phyloP scores from a whole-genome alignment of 1,284 basidiomycete species.

The Flammula alnicola region DNA sequence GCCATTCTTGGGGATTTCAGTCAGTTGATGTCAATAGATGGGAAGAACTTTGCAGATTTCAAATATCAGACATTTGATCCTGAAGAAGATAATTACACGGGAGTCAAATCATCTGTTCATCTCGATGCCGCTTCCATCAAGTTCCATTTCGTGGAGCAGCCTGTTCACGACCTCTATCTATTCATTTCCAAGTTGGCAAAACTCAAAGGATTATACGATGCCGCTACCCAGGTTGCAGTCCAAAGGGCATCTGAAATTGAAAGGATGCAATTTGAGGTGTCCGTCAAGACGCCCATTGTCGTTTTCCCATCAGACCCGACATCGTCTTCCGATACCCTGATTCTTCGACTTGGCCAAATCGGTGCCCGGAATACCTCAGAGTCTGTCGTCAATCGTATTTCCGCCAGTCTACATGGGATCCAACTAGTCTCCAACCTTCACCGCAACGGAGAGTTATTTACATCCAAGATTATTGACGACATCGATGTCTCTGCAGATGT shows the following conservation, averaged over 20 bases:
- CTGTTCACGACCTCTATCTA: constrained; percentile 83
- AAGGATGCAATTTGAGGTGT: constrained; percentile 90
- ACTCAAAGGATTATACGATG: constrained; percentile 93
- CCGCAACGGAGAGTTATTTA: constrained; percentile 50
- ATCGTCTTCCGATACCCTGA: constrained; percentile 70
- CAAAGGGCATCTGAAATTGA: constrained; percentile 90
- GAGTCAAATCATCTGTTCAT: constrained; percentile 87
- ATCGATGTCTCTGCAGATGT: constrained; percentile 82
- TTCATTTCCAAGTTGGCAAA: constrained; percentile 90
- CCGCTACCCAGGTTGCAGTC: constrained; percentile 92
- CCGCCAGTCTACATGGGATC: constrained; percentile 86
- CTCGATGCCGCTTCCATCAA: constrained; percentile 92
- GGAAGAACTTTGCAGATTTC: constrained; percentile 95
- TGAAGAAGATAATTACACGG: constrained; percentile 67
- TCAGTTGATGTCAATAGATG: constrained; percentile 92
- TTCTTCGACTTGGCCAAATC: constrained; percentile 90
- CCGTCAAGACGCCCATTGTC: constrained; percentile 92
- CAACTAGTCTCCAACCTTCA: constrained; percentile 79
- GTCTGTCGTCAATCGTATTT: constrained; percentile 63
- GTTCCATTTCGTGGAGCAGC: constrained; percentile 88
- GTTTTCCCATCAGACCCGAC: constrained; percentile 82
- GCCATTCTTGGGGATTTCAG: constrained; percentile 76
- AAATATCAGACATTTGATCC: constrained; percentile 94
- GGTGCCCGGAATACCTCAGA: constrained; percentile 83
- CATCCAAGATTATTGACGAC: constrained; percentile 91